phyloP scores from a whole-genome alignment of 106 monocot genomes.

The Dendrobium catenatum region DNA sequence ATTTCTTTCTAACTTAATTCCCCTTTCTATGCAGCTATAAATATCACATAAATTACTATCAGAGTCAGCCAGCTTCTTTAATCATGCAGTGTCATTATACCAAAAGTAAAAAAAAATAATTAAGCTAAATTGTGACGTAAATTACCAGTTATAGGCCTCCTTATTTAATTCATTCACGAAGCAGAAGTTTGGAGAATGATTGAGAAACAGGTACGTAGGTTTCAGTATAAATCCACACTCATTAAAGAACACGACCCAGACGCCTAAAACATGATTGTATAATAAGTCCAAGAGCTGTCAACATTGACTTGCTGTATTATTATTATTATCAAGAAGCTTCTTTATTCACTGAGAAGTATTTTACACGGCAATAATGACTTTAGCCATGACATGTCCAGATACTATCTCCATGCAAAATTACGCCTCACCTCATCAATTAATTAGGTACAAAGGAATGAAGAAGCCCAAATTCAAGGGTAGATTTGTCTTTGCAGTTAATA shows the following conservation, averaged over 20 bases:
- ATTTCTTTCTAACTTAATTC: too few relatives aligned
- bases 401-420: too few relatives aligned
- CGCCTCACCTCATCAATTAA: too few relatives aligned
- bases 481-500: background rate
- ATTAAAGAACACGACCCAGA: background rate
- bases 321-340: background rate
- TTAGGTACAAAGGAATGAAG: background rate
- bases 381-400: background rate
- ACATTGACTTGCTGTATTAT: background rate
- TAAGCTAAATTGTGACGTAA: background rate
- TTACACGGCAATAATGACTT: background rate
- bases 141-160: background rate
- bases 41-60: too few relatives aligned
- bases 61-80: too few relatives aligned
- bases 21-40: too few relatives aligned
- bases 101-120: too few relatives aligned
- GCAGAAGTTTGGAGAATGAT: background rate
- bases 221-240: background rate
- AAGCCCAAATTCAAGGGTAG: background rate
- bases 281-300: slow-evolving; percentile 10
- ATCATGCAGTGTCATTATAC: too few relatives aligned
- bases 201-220: background rate
- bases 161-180: background rate
- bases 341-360: background rate
- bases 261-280: background rate